Conservation (phyloP, 2,329 filamentous ascomycete species). For the Myriosclerotinia duriaeana region DNA sequence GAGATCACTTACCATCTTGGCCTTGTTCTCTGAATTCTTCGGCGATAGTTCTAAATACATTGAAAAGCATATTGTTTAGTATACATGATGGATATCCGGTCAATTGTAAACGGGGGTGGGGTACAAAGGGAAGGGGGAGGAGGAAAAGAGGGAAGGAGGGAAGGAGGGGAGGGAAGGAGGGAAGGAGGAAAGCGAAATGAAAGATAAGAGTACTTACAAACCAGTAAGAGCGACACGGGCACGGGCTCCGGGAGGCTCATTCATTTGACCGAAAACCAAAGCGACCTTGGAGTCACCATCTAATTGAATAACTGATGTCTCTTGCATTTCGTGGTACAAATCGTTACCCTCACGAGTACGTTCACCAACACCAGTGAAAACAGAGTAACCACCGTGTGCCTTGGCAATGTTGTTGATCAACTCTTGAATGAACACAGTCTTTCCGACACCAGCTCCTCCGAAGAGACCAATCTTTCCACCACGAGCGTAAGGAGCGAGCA, state of each 20-base stretch:
- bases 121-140: too few relatives aligned
- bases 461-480: constrained; percentile 99
- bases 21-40: too few relatives aligned
- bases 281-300: constrained; percentile 99
- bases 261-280: constrained; percentile 99
- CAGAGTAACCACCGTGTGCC: constrained; percentile 99
- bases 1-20: too few relatives aligned
- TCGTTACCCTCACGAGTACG: constrained; percentile 99
- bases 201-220: neutral
- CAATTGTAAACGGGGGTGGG: too few relatives aligned
- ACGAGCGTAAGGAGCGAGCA: constrained; percentile 98
- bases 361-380: constrained; percentile 99
- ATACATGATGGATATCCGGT: too few relatives aligned
- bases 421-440: constrained; percentile 99
- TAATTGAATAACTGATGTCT: constrained; percentile 98
- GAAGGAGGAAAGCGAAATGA: too few relatives aligned
- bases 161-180: too few relatives aligned
- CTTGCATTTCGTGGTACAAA: constrained; percentile 99
- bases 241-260: constrained; percentile 99
- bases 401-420: constrained; percentile 99
- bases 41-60: too few relatives aligned
- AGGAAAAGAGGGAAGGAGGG: too few relatives aligned
- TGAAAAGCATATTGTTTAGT: constrained; percentile 4
- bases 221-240: constrained; percentile 99
- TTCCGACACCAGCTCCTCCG: constrained; percentile 99